Conservation (phyloP, 768 basidiomycete genomes). For the Auriculariales sp. region DNA sequence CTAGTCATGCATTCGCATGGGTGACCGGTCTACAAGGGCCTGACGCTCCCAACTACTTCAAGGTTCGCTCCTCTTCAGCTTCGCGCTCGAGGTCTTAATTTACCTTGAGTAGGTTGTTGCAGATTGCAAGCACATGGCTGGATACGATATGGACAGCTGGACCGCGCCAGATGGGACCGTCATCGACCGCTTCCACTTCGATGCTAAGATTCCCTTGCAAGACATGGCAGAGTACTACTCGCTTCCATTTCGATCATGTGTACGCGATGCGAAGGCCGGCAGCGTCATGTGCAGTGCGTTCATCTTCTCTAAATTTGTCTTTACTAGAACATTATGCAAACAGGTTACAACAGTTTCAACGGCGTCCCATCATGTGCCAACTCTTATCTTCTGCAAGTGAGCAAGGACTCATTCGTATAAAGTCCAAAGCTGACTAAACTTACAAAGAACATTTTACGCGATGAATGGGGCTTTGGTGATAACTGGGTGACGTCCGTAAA, state of each 20-base stretch:
- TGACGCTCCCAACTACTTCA: conserved; percentile 38
- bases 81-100: no score
- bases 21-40: conserved; percentile 43
- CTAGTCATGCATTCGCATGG: conserved; percentile 38
- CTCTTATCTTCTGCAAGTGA: conserved; percentile 33
- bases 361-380: conserved; percentile 42
- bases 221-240: conserved; percentile 44
- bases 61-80: no score
- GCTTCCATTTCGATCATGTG: conserved; percentile 41
- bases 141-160: conserved; percentile 46
- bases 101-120: conserved; percentile 23
- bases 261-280: conserved; percentile 42
- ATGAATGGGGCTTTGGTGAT: conserved; percentile 35
- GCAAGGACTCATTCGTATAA: no score
- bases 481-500: conserved; percentile 18
- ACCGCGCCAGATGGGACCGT: no score
- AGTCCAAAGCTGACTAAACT: no score
- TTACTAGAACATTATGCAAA: neutral
- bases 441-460: conserved; percentile 33
- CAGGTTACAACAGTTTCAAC: conserved; percentile 44
- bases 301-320: neutral
- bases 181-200: conserved; percentile 32
- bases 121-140: conserved; percentile 48
- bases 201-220: conserved; percentile 36
- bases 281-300: conserved; percentile 34